These are phyloP conservation scores for Cercospora berteroae DNA, from an alignment of 2,329 filamentous ascomycete species.

Conservation along the genomic window DNA sequence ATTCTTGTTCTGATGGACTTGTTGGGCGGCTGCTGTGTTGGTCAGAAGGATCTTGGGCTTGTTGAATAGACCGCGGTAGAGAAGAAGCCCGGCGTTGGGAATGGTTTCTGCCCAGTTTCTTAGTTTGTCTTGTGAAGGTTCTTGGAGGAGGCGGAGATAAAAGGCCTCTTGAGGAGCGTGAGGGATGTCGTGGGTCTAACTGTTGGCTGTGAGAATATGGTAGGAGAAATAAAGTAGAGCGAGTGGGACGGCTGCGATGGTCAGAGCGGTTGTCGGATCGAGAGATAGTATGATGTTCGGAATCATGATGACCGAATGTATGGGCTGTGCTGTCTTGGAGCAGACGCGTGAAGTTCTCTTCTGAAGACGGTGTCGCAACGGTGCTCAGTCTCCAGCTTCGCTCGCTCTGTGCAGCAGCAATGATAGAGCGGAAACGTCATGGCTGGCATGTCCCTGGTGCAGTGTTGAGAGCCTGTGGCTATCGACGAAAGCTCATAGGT, in stretches of 20 bases:
- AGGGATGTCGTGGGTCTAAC: background rate
- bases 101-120: background rate
- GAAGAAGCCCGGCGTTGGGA: slow-evolving; percentile 12
- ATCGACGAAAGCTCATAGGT: too few relatives aligned
- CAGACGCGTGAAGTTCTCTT: background rate
- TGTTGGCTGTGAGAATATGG: background rate
- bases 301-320: background rate
- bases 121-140: background rate
- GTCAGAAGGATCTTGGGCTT: slow-evolving; percentile 10
- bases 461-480: too few relatives aligned
- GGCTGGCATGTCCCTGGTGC: too few relatives aligned
- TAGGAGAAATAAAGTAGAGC: background rate
- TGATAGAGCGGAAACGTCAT: too few relatives aligned
- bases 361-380: too few relatives aligned
- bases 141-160: background rate
- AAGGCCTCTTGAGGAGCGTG: background rate
- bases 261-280: background rate
- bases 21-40: background rate
- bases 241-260: background rate
- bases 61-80: slow-evolving; percentile 15
- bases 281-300: background rate
- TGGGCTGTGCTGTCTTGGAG: background rate
- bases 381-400: too few relatives aligned
- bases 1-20: background rate
- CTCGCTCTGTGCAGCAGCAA: too few relatives aligned